Base-by-base conservation (phyloP, 768 basidiomycete genomes). In the Flagelloscypha sp. region DNA sequence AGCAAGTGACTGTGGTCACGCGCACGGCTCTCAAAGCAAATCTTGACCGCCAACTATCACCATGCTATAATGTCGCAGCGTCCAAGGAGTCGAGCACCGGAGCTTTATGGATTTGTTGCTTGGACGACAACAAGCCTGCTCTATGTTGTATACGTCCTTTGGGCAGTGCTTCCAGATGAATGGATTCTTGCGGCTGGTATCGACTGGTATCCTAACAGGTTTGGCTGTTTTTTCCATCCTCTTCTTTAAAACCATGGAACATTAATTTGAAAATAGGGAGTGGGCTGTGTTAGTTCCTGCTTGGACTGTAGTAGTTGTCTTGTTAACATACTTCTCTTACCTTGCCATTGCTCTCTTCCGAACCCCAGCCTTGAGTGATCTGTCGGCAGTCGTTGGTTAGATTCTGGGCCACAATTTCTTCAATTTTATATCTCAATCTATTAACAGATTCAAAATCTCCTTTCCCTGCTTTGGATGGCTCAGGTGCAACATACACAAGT, bases 41-140 rank as follows among this genome's bases (percentile, higher is more conserved):
- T n/a, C n/a, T n/a, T n/a, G n/a, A n/a, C n/a, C n/a, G n/a, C n/a
- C n/a, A n/a, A n/a, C n/a, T n/a, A n/a, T n/a, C n/a, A n/a, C n/a
- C n/a, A n/a, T n/a, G n/a, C n/a, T n/a, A n/a, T n/a, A n/a, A n/a
- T n/a, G n/a, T n/a, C n/a, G n/a, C n/a, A n/a, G n/a, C n/a, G n/a
- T n/a, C n/a, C n/a, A n/a, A n/a, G 72, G 42, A 81, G 76, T 53
- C 76, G 83, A 7, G 82, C 84, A 9, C 71, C 83, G 27, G 88
- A 92, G 58, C 82, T 89, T 49, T 88, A 89, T 46, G 88, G 89
- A n/a, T 92, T 90, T 52, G 84, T 84, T 4, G 84, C 84, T 11
- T 85, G 79, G 80, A 77, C 79, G 7, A 76, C 76, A 0, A 89
- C 89, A 0, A 77, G 72, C 34, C 57, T 88, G 18, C 56, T 76